These are phyloP conservation scores for Oryza longistaminata DNA, from an alignment of 176 grass and related monocot species.

Conservation along the genomic window DNA sequence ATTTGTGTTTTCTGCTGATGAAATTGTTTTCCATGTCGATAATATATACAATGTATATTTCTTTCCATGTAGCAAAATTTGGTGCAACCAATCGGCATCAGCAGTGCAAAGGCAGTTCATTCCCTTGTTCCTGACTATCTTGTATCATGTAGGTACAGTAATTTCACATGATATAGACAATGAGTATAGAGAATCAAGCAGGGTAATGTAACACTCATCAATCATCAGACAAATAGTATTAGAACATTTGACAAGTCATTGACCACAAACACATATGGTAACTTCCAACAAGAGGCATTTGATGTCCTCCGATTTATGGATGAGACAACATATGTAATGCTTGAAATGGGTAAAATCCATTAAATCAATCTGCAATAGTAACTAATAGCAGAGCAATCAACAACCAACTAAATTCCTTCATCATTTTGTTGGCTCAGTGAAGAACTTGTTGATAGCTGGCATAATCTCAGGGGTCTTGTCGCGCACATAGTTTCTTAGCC, in stretches of 20 bases:
- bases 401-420: constrained; percentile 35
- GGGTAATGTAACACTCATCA: background rate
- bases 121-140: too few relatives aligned
- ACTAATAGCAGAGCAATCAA: constrained; percentile 3
- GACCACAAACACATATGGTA: background rate
- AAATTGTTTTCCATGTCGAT: background rate
- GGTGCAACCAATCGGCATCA: background rate
- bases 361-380: background rate
- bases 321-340: constrained; percentile 14
- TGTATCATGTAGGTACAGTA: background rate
- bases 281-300: constrained; percentile 26
- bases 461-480: constrained; percentile 78
- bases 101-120: background rate
- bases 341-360: background rate
- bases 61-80: background rate
- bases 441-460: constrained; percentile 78
- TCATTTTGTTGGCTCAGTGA: constrained; percentile 55
- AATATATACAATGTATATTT: too few relatives aligned
- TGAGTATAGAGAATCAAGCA: background rate
- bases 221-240: constrained; percentile 24
- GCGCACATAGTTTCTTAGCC: constrained; percentile 61
- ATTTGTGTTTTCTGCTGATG: background rate
- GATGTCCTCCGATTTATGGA: constrained; percentile 36
- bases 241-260: constrained; percentile 17
- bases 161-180: background rate